Evolutionary conservation across 257 asterid genomes (phyloP), one percentile per base, ranked within the genome.

Genomic region (Solanum clarkiae): DNA sequence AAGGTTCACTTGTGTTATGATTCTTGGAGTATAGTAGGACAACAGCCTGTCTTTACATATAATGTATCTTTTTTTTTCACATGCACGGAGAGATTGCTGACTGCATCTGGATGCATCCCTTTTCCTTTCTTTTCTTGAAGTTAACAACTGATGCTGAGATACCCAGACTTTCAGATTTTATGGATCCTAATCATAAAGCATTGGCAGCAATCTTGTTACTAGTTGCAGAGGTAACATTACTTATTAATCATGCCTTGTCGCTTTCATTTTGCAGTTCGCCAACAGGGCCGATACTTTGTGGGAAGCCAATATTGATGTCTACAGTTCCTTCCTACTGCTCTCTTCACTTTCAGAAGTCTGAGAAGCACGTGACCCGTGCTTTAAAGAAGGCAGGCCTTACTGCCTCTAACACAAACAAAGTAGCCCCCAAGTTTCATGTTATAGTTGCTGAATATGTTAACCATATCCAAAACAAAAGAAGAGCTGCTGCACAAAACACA

Each of bases 231-330:
- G 54, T 44, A 44, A 20, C 20, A 5, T 72, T 44, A 20, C 63
- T 77, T 26, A 51, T 77, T 10, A 12, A 51, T 51, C 63, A 51
- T 51, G 82, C 63, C 0, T 77, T 6, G 10, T 77, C 6, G 47
- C 82, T 51, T 77, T 77, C 42, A 77, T 51, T 32, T 53, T 83
- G 81, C 94, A 96, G 99, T 89, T 94, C 98, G 24, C 92, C 94
- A 51, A 88, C 95, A 8, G 98, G 98, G 54, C 98, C 98, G 40
- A 93, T 96, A 91, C 92, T 84, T 12, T 96, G 99, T 85, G 92
- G 93, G 36, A 96, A 95, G 89, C 98, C 99, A n/a, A 93, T 93
- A 82, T 90, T 96, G 86, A 92, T 91, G 85, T 93, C 98, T 69
- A 88, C 93, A 1, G 91, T 93, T 87, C 99, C 99, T 85, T 86